Evolutionary conservation across 2,329 filamentous ascomycete species (phyloP).

Genomic region (Stagonosporopsis vannaccii): DNA sequence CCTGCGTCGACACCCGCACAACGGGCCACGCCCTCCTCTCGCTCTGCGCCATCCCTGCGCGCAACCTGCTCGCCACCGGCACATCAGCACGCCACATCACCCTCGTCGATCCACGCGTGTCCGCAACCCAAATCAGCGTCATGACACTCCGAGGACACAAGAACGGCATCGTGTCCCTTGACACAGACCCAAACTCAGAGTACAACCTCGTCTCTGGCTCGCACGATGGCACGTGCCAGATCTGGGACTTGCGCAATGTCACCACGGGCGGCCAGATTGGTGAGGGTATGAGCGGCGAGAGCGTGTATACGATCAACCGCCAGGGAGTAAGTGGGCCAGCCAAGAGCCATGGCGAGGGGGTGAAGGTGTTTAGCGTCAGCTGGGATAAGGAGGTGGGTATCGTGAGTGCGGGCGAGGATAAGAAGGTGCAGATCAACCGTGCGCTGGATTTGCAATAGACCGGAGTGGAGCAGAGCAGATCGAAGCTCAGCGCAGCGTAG

Average conservation of each 20-base stretch:
- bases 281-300: conserved; percentile 68
- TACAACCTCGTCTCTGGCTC: conserved; percentile 89
- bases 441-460: conserved; percentile 25
- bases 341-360: conserved; percentile 76
- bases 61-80: conserved; percentile 73
- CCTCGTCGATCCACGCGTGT: conserved; percentile 87
- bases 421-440: conserved; percentile 86
- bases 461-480: not conserved
- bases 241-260: conserved; percentile 89
- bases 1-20: conserved; percentile 80
- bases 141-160: conserved; percentile 92
- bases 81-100: conserved; percentile 88
- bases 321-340: conserved; percentile 67
- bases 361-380: conserved; percentile 86
- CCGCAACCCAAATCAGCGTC: conserved; percentile 76
- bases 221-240: conserved; percentile 88
- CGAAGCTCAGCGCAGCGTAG: not conserved
- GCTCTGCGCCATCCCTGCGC: conserved; percentile 73
- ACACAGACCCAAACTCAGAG: conserved; percentile 69
- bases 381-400: conserved; percentile 91
- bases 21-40: conserved; percentile 85
- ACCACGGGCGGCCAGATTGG: conserved; percentile 62
- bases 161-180: conserved; percentile 71
- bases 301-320: conserved; percentile 77
- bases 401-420: conserved; percentile 91